Conservation (phyloP, 345 rosid genomes). For the Rubroshorea leprosula region DNA sequence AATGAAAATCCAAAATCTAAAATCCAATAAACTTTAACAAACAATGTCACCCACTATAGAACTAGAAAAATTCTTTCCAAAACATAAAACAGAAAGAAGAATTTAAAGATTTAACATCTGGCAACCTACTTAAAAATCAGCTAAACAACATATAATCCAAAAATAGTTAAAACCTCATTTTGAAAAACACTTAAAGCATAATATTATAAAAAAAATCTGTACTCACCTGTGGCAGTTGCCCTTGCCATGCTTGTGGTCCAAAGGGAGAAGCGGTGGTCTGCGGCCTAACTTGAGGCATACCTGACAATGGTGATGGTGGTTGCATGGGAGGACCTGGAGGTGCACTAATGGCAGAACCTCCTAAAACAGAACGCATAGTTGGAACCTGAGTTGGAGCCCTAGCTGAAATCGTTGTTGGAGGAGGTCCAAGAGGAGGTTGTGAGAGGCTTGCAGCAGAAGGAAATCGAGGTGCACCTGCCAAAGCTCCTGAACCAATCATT, state of each 20-base stretch:
- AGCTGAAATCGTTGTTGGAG: conserved; percentile 32
- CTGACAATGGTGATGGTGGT: conserved; percentile 32
- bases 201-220: conserved; percentile 12
- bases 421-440: conserved; percentile 44
- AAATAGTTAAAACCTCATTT: not conserved
- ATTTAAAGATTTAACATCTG: not conserved
- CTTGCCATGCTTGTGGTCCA: conserved; percentile 53
- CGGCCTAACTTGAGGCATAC: conserved; percentile 39
- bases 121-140: not conserved
- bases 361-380: conserved; percentile 35
- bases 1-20: too few relatives aligned
- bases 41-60: too few relatives aligned
- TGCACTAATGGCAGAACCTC: conserved; percentile 30
- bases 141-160: conserved; percentile 6
- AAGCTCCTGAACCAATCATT: conserved; percentile 27
- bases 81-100: not conserved
- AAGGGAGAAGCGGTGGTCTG: conserved; percentile 51
- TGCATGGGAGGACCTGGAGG: conserved; percentile 35
- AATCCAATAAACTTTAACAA: not conserved
- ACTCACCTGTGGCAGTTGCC: conserved; percentile 43
- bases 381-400: conserved; percentile 41
- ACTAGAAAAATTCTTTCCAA: not conserved
- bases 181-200: conserved; percentile 9
- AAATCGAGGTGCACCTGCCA: conserved; percentile 35
- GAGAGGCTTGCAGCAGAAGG: conserved; percentile 35